Evolutionary conservation across 805 yeast species (phyloP), one percentile per base, ranked within the genome.

Genomic region (Kregervanrija fluxuum): DNA sequence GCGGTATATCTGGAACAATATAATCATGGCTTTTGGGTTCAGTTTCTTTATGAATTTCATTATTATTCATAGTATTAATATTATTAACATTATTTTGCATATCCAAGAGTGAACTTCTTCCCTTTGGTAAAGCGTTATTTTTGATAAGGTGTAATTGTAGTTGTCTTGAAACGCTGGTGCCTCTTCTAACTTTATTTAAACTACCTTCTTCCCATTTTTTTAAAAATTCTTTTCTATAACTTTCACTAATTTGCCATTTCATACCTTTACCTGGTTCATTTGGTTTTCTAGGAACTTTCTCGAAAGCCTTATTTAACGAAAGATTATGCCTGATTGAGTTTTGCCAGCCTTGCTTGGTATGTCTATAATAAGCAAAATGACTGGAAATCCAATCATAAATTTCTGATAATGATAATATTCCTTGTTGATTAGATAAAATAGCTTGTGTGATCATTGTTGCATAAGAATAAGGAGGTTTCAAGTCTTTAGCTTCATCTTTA

Each of bases 371-470:
- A 34, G 98, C 90, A 64, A 89, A 93, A 59, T 84, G 90, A 30
- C 78, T 65, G 5, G 93, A 69, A 44, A 93, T 93, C 88, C 95
- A 93, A 53, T 79, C 82, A 64, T 93, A 93, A 44, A 93, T 93
- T 58, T 93, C 97, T 1, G 95, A 78, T 54, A 93, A 67, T 11
- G 96, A 85, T 71, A 91, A 73, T 37, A 86, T 87, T 37, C 95
- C 95, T 48, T 90, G 96, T 1, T 76, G 74, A 44, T 88, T 85
- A 8, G 96, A 86, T 53, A 93, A 67, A 22, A 93, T 93, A 1
- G 98, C 96, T 62, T 93, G 97, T 3, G 99, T 89, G 53, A 93
- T 93, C 97, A 93, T 90, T 1, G 97, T 91, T 0, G 99, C 98
- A 61, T 93, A 93, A 13, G 95, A 84, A 61, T 84, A 93, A 2